Evolutionary conservation across 1,284 basidiomycete species (phyloP).

Genomic region (Austroboletus novae-zelandiae): DNA sequence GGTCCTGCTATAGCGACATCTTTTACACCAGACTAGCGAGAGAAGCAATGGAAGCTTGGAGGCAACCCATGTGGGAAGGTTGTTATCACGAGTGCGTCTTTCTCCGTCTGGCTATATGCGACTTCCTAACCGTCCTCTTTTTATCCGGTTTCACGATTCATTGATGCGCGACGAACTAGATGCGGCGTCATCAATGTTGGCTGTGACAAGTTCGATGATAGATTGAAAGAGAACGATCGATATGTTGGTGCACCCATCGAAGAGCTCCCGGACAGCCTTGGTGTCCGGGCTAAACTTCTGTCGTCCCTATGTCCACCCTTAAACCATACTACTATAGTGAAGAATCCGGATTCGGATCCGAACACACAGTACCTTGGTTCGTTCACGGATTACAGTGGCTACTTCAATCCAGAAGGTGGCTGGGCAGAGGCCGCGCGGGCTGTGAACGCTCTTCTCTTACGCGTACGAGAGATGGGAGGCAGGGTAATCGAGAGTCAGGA

Average conservation of each 20-base stretch:
- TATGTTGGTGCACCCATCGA: conserved; percentile 49
- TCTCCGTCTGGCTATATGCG: background rate
- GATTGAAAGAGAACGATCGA: conserved; percentile 58
- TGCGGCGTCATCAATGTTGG: conserved; percentile 29
- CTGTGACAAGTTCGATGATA: conserved; percentile 24
- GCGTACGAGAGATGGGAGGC: conserved; percentile 61
- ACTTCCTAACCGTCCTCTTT: background rate
- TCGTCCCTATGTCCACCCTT: conserved; percentile 19
- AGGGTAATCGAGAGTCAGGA: conserved; percentile 56
- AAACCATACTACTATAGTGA: background rate
- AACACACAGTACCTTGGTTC: conserved; percentile 14
- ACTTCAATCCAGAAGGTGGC: conserved; percentile 76
- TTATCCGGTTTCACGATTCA: background rate
- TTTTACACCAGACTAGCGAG: conserved; percentile 72
- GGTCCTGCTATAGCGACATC: conserved; percentile 65
- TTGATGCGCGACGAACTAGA: conserved; percentile 6
- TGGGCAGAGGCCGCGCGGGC: conserved; percentile 84
- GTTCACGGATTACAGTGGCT: conserved; percentile 47
- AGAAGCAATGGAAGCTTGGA: conserved; percentile 74
- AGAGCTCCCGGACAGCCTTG: conserved; percentile 34
- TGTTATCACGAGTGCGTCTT: conserved; percentile 72
- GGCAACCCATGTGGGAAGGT: conserved; percentile 62
- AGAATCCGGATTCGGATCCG: conserved; percentile 10
- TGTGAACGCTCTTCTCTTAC: conserved; percentile 53
- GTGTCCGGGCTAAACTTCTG: conserved; percentile 26